These are phyloP conservation scores for Cutaneotrichosporon arboriforme DNA, from an alignment of 1,284 basidiomycete genomes.

Conservation along the genomic window DNA sequence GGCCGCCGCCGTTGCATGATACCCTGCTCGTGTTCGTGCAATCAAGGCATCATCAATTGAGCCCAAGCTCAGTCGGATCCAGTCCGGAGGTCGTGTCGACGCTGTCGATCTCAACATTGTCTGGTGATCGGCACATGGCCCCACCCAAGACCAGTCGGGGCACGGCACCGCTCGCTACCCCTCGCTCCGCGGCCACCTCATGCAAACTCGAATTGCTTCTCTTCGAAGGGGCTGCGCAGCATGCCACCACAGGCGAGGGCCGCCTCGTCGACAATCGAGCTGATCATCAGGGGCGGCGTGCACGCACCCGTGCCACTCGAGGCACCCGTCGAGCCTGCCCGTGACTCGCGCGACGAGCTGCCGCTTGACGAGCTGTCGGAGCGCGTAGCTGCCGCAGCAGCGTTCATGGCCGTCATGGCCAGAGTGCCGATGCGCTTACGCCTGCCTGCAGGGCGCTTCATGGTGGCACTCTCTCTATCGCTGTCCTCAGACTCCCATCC, in stretches of 20 bases:
- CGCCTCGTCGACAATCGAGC: conserved; percentile 4
- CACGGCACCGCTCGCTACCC: no score
- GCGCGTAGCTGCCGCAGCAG: background rate
- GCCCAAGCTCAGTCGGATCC: no score
- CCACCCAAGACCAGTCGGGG: no score
- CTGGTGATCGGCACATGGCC: no score
- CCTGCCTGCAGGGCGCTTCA: background rate
- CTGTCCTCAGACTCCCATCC: conserved; percentile 15
- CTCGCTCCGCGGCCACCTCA: no score
- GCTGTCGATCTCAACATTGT: no score
- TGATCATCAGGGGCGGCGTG: conserved; percentile 6
- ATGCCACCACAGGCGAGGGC: conserved; percentile 5
- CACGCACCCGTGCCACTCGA: background rate
- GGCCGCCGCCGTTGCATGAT: no score
- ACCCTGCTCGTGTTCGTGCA: no score
- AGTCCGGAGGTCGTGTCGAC: no score
- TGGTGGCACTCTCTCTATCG: conserved; percentile 7
- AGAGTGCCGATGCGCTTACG: conserved; percentile 2
- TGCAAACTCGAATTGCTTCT: conserved; percentile 17
- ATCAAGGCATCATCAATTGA: no score
- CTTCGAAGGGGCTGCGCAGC: conserved; percentile 39
- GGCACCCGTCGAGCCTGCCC: background rate
- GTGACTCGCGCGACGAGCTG: background rate
- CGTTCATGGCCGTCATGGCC: conserved; percentile 11
- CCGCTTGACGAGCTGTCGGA: background rate